Percentiles rank a stretch among this genome's conserved stretches.
These are phyloP conservation scores for Suillus clintonianus DNA, from an alignment of 768 basidiomycete species.

Conservation along the genomic window DNA sequence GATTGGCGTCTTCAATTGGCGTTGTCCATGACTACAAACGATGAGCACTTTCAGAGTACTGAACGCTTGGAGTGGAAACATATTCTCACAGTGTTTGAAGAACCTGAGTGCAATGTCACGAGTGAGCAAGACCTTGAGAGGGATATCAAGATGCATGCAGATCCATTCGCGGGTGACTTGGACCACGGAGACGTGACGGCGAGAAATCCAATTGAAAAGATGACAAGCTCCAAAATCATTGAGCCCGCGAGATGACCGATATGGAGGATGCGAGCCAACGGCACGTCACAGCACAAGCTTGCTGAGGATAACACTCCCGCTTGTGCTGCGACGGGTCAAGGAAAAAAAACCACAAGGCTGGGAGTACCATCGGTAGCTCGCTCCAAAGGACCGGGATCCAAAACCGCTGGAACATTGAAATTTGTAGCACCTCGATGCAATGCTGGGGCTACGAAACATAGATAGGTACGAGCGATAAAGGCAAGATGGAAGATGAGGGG, in stretches of 20 bases:
- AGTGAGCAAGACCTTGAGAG: background rate
- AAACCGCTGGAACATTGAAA: background rate
- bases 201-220: background rate
- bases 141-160: too few relatives aligned
- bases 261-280: background rate
- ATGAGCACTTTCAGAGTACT: too few relatives aligned
- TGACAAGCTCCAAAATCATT: background rate
- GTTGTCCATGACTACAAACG: background rate
- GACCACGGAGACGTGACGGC: background rate
- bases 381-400: background rate
- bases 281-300: constrained; percentile 35
- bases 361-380: background rate
- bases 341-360: background rate
- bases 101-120: background rate
- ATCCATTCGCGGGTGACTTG: too few relatives aligned
- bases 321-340: constrained; percentile 25
- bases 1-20: background rate
- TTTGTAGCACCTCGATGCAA: background rate
- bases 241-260: background rate
- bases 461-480: background rate
- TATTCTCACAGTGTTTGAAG: background rate
- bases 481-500: background rate
- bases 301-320: constrained; percentile 51
- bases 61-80: background rate
- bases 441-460: background rate